phyloP scores from a whole-genome alignment of 1,284 basidiomycete genomes.

The Boletellus dicymbophilus region DNA sequence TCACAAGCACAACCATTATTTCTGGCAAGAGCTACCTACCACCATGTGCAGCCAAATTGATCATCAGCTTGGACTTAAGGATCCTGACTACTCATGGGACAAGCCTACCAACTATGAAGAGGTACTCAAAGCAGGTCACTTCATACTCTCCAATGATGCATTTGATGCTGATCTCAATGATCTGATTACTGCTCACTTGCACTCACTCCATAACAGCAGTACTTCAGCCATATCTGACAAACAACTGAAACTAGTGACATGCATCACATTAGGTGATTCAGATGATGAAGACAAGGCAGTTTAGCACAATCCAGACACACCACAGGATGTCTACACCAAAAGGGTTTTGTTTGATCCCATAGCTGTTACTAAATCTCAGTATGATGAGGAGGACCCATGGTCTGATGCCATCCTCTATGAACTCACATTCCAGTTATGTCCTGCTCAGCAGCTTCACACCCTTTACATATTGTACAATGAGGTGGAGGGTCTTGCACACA shows the following conservation, averaged over 20 bases:
- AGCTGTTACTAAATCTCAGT: too few species aligned
- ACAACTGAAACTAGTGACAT: too few species aligned
- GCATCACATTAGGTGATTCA: not conserved
- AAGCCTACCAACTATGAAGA: not conserved
- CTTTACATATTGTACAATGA: too few species aligned
- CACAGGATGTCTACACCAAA: not conserved
- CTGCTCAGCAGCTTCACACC: not conserved
- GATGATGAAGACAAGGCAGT: not conserved
- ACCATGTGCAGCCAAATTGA: not conserved
- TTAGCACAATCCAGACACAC: not conserved
- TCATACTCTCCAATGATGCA: not conserved
- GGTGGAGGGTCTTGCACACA: not conserved
- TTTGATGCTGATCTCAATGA: not conserved
- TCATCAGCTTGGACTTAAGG: not conserved
- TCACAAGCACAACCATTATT: not conserved
- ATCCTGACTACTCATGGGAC: not conserved
- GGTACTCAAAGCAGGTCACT: not conserved
- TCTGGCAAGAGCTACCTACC: not conserved
- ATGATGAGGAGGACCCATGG: too few species aligned
- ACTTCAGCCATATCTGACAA: too few species aligned
- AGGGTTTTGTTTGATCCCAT: not conserved
- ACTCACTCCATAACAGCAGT: not conserved
- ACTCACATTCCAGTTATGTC: too few species aligned
- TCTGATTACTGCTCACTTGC: not conserved
- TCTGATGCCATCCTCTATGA: too few species aligned